Base-by-base conservation (phyloP, 345 rosid genomes). In the thale cress (Arabidopsis thaliana) region DNA sequence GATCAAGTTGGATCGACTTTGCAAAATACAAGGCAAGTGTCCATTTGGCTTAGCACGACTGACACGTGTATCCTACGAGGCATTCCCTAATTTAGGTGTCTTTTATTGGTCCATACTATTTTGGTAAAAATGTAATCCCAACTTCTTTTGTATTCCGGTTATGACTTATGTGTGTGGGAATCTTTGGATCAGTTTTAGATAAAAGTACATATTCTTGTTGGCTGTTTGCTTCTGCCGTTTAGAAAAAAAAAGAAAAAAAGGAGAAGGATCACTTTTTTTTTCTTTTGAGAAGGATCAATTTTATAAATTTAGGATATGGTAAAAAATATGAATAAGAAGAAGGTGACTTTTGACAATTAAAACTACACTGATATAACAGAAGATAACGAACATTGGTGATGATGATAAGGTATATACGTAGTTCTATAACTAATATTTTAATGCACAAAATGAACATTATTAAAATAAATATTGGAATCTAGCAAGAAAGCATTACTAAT, bases 51-150 rank as follows among this genome's bases (percentile, higher is more conserved):
- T 59, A 28, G 59, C 67, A 49, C 6, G 8, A 16, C 0, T 38
- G 65, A 75, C 52, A 59, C 73, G 79, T 75, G 73, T 67, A 67
- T 67, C 73, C 79, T 40, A 51, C 61, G 42, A 66, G 9, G 79
- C 73, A 65, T 28, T 23, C 24, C 65, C 48, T 25, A n/a, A 13
- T 33, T 53, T 53, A 14, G 56, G 56, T 16, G 25, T 8, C 51
- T 40, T n/a, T 52, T 4, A 55, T 52, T 72, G 69, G 76, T 41
- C 62, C 69, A 40, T 62, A 22, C 42, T 49, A 72, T 72, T 61
- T 61, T 63, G 62, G 56, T 63, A 63, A 45, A 45, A 41, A 8
- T 41, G 25, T 32, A 72, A 41, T 51, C 61, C 25, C 28, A 30
- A 30, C 76, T 52, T 32, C 23, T 40, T 62, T 62, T 62, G 51